phyloP scores from a whole-genome alignment of 495 filamentous ascomycete genomes.

The Jackrogersella multiformis region DNA sequence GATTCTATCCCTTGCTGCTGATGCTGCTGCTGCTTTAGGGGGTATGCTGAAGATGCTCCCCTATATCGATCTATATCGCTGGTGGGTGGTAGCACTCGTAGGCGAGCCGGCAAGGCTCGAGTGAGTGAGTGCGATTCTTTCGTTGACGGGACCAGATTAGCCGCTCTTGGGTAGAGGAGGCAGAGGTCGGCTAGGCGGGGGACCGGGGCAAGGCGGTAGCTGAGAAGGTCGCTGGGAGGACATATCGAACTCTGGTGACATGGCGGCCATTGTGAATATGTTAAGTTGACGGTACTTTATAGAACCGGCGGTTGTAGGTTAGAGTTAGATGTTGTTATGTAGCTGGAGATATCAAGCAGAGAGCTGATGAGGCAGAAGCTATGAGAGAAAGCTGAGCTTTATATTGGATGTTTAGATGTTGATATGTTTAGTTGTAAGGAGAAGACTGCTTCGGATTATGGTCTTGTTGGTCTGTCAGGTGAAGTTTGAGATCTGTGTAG shows the following conservation, averaged over 20 bases:
- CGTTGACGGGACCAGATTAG: slow-evolving; percentile 38
- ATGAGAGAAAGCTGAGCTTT: slow-evolving; percentile 17
- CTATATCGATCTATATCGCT: slow-evolving; percentile 19
- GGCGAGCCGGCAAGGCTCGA: slow-evolving; percentile 26
- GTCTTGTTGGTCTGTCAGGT: slow-evolving; percentile 31
- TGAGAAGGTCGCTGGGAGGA: slow-evolving; percentile 69
- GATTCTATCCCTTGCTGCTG: slow-evolving; percentile 28
- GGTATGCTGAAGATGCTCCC: background rate
- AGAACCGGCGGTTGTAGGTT: slow-evolving; percentile 25
- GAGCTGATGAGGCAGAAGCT: slow-evolving; percentile 7
- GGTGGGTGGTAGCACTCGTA: slow-evolving; percentile 16
- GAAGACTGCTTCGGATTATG: slow-evolving; percentile 7
- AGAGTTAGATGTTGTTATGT: slow-evolving; percentile 30
- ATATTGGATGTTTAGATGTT: slow-evolving; percentile 2
- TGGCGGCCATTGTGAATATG: slow-evolving; percentile 69
- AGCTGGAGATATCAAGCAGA: slow-evolving; percentile 2
- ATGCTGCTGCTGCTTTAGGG: slow-evolving; percentile 18
- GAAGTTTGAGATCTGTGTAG: slow-evolving; percentile 21
- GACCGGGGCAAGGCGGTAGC: slow-evolving; percentile 86
- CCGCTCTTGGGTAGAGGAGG: slow-evolving; percentile 81
- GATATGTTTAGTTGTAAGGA: background rate
- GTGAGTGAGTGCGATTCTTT: slow-evolving; percentile 2
- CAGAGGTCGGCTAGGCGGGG: slow-evolving; percentile 83
- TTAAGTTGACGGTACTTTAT: slow-evolving; percentile 26
- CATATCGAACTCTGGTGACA: slow-evolving; percentile 44